A percentile compares a stretch with the other conserved stretches of the same genome.
Conservation (phyloP, 2,329 filamentous ascomycete genomes). For the Reticulascus tulasneorum region DNA sequence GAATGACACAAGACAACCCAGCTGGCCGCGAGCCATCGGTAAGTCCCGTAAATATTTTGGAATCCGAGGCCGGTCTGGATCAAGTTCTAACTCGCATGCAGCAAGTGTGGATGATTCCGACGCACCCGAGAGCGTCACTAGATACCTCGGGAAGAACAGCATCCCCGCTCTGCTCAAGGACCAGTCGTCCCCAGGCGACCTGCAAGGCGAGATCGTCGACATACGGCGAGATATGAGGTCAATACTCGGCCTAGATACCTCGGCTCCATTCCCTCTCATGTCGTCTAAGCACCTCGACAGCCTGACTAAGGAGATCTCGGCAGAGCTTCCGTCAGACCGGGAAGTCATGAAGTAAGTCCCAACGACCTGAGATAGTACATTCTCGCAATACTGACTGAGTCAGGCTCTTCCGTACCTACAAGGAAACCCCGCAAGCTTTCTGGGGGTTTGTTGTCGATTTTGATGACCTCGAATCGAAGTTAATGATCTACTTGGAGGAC, state of each 20-base stretch:
- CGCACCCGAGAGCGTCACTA: constrained; percentile 43
- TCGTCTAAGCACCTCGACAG: constrained; percentile 58
- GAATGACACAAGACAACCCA: constrained; percentile 32
- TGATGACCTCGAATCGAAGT: constrained; percentile 59
- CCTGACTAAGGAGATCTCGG: constrained; percentile 56
- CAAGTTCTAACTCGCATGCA: constrained; percentile 15
- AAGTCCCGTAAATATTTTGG: constrained; percentile 6
- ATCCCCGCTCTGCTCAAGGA: constrained; percentile 63
- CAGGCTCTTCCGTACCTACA: constrained; percentile 62
- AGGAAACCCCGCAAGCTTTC: constrained; percentile 63
- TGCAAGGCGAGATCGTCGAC: constrained; percentile 48
- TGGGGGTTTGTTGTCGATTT: constrained; percentile 66
- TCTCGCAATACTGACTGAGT: constrained; percentile 2
- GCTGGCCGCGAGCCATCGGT: constrained; percentile 41
- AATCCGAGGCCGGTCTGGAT: constrained; percentile 3
- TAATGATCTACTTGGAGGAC: constrained; percentile 64
- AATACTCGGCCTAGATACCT: constrained; percentile 62
- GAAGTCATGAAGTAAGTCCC: constrained; percentile 62
- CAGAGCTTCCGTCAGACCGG: constrained; percentile 59
- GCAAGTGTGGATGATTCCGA: constrained; percentile 51
- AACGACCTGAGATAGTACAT: background rate
- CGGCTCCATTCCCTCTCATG: constrained; percentile 65
- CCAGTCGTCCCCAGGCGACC: constrained; percentile 51
- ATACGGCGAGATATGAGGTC: constrained; percentile 64
- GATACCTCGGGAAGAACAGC: constrained; percentile 64